Conservation (phyloP, 805 yeast species). For the Yarrowia porcina region DNA sequence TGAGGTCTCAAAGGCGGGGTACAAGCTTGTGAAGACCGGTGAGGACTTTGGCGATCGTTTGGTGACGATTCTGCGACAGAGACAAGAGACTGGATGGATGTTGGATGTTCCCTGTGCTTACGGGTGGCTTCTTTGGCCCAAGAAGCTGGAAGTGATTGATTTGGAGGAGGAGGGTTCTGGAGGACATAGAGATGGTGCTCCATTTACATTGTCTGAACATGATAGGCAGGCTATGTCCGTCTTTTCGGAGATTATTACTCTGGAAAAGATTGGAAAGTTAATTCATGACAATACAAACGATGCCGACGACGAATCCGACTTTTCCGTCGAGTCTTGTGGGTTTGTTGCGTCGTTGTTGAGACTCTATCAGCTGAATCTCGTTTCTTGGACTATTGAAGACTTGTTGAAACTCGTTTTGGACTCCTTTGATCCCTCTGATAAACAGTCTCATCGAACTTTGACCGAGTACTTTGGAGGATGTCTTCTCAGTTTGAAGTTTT, state of each 20-base stretch:
- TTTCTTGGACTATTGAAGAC: constrained; percentile 49
- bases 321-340: constrained; percentile 1
- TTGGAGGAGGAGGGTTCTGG: neutral
- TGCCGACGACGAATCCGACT: constrained; percentile 12
- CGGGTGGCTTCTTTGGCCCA: constrained; percentile 1
- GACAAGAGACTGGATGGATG: neutral
- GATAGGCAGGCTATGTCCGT: neutral
- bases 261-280: neutral
- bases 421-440: constrained; percentile 62
- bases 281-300: neutral
- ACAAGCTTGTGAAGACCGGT: neutral
- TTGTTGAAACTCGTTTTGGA: constrained; percentile 49
- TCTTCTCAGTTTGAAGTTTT: constrained; percentile 40
- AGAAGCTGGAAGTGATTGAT: neutral
- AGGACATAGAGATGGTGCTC: neutral
- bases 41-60: neutral
- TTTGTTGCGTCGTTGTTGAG: constrained; percentile 51
- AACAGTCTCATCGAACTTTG: constrained; percentile 68
- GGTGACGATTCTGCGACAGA: neutral
- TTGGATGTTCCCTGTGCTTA: neutral
- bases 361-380: constrained; percentile 47
- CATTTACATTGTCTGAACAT: neutral
- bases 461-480: constrained; percentile 71
- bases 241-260: neutral
- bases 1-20: neutral